Evolutionary conservation across 2,329 filamentous ascomycete genomes (phyloP).

Genomic region (Ascochyta fabae): DNA sequence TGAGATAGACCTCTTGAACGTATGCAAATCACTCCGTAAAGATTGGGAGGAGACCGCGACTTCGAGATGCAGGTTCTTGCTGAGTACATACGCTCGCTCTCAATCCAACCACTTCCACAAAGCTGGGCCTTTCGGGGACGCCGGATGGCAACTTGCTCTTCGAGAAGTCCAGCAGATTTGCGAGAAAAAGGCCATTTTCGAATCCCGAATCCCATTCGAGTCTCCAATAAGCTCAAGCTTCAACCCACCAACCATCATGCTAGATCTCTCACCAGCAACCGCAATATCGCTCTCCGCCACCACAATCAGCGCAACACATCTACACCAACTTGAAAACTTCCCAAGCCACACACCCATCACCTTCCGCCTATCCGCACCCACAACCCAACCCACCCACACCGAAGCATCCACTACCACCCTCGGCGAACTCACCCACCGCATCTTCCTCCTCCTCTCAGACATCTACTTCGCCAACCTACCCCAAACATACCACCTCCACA

Average conservation of each 20-base stretch:
- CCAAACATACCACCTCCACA: neutral
- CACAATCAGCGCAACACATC: neutral
- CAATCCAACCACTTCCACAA: neutral
- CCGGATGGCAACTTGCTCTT: neutral
- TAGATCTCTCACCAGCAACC: neutral
- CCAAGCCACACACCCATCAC: neutral
- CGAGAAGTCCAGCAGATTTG: neutral
- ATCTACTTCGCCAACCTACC: neutral
- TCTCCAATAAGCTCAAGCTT: neutral
- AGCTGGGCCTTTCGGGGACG: neutral
- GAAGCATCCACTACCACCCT: neutral
- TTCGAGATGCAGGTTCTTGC: neutral
- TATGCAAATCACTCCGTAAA: neutral
- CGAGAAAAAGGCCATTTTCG: neutral
- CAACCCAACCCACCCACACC: neutral
- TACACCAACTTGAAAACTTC: neutral
- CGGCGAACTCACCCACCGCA: neutral
- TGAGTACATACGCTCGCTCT: neutral
- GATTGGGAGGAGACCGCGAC: neutral
- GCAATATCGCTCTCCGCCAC: neutral
- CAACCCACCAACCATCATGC: neutral
- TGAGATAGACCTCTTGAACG: neutral
- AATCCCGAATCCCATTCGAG: neutral
- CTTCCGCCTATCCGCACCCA: neutral
- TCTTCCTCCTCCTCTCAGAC: neutral